Conservation (phyloP, 805 yeast species). For the Isabelozyma gotoi region DNA sequence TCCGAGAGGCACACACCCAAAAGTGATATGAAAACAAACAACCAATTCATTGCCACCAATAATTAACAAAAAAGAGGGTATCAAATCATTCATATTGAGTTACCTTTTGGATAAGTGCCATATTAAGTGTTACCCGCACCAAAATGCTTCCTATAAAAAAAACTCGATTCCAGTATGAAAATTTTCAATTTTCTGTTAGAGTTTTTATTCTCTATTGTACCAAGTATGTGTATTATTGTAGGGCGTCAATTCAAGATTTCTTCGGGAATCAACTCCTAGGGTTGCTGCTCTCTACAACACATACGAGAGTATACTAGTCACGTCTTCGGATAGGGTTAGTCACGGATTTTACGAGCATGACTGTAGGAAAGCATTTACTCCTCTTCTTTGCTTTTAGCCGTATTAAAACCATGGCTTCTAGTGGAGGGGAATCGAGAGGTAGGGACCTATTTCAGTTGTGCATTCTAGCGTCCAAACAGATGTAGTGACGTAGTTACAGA, state of each 20-base stretch:
- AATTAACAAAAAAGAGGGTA: not conserved
- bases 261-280: conserved; percentile 25
- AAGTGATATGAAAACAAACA: not conserved
- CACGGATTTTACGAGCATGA: conserved; percentile 43
- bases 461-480: conserved; percentile 47
- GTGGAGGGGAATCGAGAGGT: not conserved
- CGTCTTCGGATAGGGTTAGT: conserved; percentile 29
- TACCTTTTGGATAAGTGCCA: not conserved
- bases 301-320: conserved; percentile 45
- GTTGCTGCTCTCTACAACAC: conserved; percentile 51
- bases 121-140: conserved; percentile 23
- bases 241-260: conserved; percentile 35
- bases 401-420: not conserved
- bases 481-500: conserved; percentile 1
- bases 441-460: conserved; percentile 13
- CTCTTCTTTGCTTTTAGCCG: not conserved
- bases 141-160: conserved; percentile 7
- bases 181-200: not conserved
- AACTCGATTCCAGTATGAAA: not conserved
- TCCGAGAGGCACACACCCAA: conserved; percentile 1
- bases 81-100: too few relatives aligned
- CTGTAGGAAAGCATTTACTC: conserved; percentile 11
- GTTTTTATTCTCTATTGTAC: conserved; percentile 37
- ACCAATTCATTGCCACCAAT: not conserved
- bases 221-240: conserved; percentile 50